Evolutionary conservation across 2,329 filamentous ascomycete species (phyloP).

Genomic region (Xylaria sp.): DNA sequence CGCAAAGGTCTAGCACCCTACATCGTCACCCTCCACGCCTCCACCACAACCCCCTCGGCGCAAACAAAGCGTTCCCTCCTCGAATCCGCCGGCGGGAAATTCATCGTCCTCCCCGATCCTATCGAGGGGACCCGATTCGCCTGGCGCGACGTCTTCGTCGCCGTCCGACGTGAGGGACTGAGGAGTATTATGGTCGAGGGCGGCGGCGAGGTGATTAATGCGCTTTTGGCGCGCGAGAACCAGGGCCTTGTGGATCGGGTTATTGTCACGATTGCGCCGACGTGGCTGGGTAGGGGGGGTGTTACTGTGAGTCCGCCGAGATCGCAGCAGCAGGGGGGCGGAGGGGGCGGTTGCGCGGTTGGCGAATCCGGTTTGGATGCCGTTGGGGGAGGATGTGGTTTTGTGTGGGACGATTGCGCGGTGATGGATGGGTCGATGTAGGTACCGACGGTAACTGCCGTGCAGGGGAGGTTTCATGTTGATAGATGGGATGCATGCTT

Average conservation of each 20-base stretch:
- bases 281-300: constrained; percentile 79
- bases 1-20: constrained; percentile 69
- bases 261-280: constrained; percentile 84
- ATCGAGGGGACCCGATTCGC: constrained; percentile 34
- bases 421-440: neutral
- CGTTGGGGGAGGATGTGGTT: constrained; percentile 77
- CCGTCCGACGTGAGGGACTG: constrained; percentile 56
- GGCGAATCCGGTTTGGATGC: constrained; percentile 64
- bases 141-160: constrained; percentile 60
- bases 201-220: constrained; percentile 75
- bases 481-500: too few relatives aligned
- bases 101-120: constrained; percentile 35
- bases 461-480: too few relatives aligned
- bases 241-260: constrained; percentile 65
- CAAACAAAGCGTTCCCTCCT: constrained; percentile 38
- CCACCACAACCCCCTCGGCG: constrained; percentile 34
- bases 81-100: constrained; percentile 48
- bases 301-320: constrained; percentile 70
- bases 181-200: constrained; percentile 88
- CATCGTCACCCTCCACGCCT: constrained; percentile 51
- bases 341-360: constrained; percentile 59
- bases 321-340: constrained; percentile 28
- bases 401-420: constrained; percentile 60
- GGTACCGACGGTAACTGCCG: too few relatives aligned
- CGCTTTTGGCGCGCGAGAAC: constrained; percentile 57